Percentiles rank a stretch among this genome's conserved stretches.
Evolutionary conservation across 1,139 yeast species (phyloP).

Genomic region (Hyphopichia buzzinii): DNA sequence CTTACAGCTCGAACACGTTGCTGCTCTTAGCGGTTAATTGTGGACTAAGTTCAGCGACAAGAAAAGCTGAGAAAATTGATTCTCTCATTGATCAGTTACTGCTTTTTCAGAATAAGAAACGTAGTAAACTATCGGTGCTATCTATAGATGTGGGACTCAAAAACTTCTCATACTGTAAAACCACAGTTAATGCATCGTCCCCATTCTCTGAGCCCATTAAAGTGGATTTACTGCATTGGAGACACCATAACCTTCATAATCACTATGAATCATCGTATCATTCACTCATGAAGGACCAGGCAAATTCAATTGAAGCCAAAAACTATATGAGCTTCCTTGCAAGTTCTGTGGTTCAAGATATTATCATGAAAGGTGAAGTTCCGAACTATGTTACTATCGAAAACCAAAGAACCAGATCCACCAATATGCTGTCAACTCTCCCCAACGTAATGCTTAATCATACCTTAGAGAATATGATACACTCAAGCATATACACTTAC

Average conservation of each 20-base stretch:
- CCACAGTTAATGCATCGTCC: not conserved
- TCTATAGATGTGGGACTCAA: constrained; percentile 43
- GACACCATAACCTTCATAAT: constrained; percentile 10
- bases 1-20: not conserved
- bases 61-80: not conserved
- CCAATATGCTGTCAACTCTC: constrained; percentile 30
- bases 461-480: constrained; percentile 34
- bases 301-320: constrained; percentile 22
- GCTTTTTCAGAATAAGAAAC: not conserved
- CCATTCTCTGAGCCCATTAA: not conserved
- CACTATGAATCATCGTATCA: constrained; percentile 14
- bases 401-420: constrained; percentile 40
- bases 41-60: constrained; percentile 1
- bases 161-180: constrained; percentile 39
- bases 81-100: not conserved
- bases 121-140: constrained; percentile 15
- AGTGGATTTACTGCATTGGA: not conserved
- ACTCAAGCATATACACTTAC: constrained; percentile 20
- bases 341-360: constrained; percentile 16
- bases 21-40: not conserved
- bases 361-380: constrained; percentile 7
- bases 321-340: constrained; percentile 26
- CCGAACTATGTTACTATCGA: constrained; percentile 33
- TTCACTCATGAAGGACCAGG: constrained; percentile 10
- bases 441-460: constrained; percentile 38